A percentile compares a stretch with the other conserved stretches of the same genome.
Conservation (phyloP, 305 asterid genomes). For the Fraxinus nigra region DNA sequence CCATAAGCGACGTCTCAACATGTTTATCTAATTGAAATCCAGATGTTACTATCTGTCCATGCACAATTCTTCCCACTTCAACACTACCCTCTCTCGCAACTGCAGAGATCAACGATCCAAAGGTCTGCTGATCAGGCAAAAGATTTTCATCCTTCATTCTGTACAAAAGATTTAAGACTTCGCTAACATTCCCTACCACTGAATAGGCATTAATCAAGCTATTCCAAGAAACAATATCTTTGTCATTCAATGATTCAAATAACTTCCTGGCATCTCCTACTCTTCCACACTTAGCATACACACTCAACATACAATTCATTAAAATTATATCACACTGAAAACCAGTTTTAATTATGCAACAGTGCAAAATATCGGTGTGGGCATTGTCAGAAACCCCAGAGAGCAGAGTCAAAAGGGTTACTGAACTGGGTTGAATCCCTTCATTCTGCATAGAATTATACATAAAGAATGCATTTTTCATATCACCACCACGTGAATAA, state of each 20-base stretch:
- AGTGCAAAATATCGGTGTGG: conserved; percentile 46
- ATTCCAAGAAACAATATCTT: conserved; percentile 78
- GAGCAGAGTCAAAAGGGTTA: conserved; percentile 61
- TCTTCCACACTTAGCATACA: conserved; percentile 67
- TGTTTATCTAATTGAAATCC: conserved; percentile 54
- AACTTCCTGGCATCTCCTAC: conserved; percentile 52
- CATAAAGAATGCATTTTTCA: conserved; percentile 46
- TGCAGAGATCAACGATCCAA: conserved; percentile 57
- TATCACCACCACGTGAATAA: conserved; percentile 48
- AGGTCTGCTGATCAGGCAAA: conserved; percentile 68
- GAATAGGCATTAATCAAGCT: conserved; percentile 66
- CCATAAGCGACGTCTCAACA: conserved; percentile 58
- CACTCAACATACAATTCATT: conserved; percentile 60
- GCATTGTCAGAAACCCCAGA: conserved; percentile 47
- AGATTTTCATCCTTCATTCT: conserved; percentile 51
- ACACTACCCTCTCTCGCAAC: conserved; percentile 51
- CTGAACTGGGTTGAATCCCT: conserved; percentile 49
- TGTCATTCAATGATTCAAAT: conserved; percentile 50
- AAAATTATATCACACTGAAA: conserved; percentile 35
- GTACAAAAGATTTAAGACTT: conserved; percentile 40
- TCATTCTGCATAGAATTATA: conserved; percentile 52
- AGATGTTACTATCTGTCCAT: conserved; percentile 49
- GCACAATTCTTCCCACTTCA: conserved; percentile 53
- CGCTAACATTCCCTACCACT: conserved; percentile 33
- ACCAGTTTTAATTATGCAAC: conserved; percentile 46